Percentiles rank a stretch among this genome's conserved stretches.
These are phyloP conservation scores for Quercus tomentella DNA, from an alignment of 331 rosid genomes.

Conservation along the genomic window DNA sequence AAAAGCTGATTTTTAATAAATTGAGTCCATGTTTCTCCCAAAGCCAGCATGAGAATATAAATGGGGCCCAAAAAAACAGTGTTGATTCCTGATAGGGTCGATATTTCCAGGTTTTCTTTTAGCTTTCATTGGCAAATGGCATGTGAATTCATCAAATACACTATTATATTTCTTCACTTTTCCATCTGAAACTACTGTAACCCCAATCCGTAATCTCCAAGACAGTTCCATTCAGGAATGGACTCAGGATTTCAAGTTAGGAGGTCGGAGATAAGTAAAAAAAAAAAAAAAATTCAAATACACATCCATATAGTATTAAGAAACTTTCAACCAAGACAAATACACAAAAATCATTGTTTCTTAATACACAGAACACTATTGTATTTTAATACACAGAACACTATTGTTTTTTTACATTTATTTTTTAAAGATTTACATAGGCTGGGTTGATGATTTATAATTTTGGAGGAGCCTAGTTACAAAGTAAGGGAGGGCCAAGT, in stretches of 20 bases:
- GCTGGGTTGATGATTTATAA: too few relatives aligned
- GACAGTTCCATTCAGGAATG: neutral
- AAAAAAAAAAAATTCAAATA: too few relatives aligned
- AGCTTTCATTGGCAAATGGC: conserved; percentile 12
- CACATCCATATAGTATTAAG: too few relatives aligned
- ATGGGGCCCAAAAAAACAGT: conserved; percentile 18
- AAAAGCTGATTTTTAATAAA: neutral
- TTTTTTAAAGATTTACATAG: too few relatives aligned
- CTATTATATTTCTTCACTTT: neutral
- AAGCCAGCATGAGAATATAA: conserved; percentile 27
- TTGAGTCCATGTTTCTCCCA: neutral
- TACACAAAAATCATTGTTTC: too few relatives aligned
- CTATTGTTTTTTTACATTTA: too few relatives aligned
- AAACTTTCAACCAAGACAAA: too few relatives aligned
- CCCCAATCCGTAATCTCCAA: neutral
- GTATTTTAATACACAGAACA: accelerated
- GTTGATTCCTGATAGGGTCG: conserved; percentile 20
- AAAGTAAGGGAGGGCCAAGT: too few relatives aligned
- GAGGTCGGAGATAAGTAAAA: accelerated
- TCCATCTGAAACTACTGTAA: neutral
- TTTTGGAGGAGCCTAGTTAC: too few relatives aligned
- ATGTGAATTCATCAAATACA: neutral
- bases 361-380: accelerated
- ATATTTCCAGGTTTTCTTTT: conserved; percentile 31
- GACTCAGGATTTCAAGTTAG: too few relatives aligned